Evolutionary conservation across 306 rosid genomes (phyloP), one percentile per base, ranked within the genome.

Genomic region (Cucurbita maxima): DNA sequence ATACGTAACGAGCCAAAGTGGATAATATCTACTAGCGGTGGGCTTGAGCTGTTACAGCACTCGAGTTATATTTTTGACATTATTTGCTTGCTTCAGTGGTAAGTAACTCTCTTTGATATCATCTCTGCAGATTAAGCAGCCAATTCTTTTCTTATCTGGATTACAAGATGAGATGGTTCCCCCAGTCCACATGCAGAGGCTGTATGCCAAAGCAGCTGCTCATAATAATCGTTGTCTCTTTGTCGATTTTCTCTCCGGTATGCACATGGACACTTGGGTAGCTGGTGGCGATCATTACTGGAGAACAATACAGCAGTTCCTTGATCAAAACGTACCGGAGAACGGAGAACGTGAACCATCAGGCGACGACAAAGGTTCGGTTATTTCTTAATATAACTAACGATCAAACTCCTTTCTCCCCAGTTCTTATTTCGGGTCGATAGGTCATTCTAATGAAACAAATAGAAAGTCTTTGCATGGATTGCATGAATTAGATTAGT

Each of bases 111-210:
- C 18, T 51, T 48, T 75, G 72, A 75, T 18, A 66, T 73, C 60
- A 73, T 77, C 60, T 67, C 64, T 80, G 81, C 87, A 95, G 99
- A 76, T 95, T 87, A 89, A 88, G 88, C 96, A 87, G 86, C 99
- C 99, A 52, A 84, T 95, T 79, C 96, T 95, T 77, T 91, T 95
- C 79, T 88, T 95, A 20, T 95, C 97, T 63, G 99, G 99, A 60
- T 80, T 84, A 86, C 96, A 89, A 89, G 99, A 95, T 73, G 97
- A 95, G 93, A 95, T 91, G 97, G 88, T 95, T 79, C 99, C 99
- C 14, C 90, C 99, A 13, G 58, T 81, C 78, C 97, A 95, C 64
- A 89, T 95, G 97, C 89, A 87, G 77, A 73, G 85, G 87, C 89
- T 95, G 47, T 95, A 95, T 82, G 99, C 96, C 55, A 91, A 89